A percentile compares a stretch with the other conserved stretches of the same genome.
phyloP scores from a whole-genome alignment of 164 flowering plant species.

The Magnolia kwangsiensis region DNA sequence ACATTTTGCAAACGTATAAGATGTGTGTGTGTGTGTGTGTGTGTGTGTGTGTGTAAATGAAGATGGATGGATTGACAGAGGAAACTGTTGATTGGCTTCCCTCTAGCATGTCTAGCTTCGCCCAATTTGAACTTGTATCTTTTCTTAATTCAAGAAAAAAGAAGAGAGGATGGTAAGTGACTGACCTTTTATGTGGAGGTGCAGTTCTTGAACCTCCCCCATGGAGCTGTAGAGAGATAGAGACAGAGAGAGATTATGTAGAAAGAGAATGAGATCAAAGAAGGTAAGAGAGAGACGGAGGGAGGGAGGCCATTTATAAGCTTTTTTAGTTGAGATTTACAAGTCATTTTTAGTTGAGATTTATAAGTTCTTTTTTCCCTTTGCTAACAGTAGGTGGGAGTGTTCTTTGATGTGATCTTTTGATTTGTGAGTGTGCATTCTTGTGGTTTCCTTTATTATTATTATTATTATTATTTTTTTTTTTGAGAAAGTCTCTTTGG shows the following conservation, averaged over 20 bases:
- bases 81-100: too few species aligned
- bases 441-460: neutral
- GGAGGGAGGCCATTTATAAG: too few species aligned
- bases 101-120: neutral
- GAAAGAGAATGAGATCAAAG: neutral
- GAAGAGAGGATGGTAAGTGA: neutral
- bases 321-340: too few species aligned
- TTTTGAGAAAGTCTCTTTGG: too few species aligned
- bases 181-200: constrained; percentile 30
- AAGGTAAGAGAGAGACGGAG: too few species aligned
- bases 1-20: too few species aligned
- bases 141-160: neutral
- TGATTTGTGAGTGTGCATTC: neutral
- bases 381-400: too few species aligned
- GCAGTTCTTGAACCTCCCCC: constrained; percentile 33
- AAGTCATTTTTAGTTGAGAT: neutral
- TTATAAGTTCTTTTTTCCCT: neutral
- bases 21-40: too few species aligned
- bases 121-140: neutral
- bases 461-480: too few species aligned
- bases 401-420: too few species aligned
- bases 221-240: constrained; percentile 5
- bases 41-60: too few species aligned
- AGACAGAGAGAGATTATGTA: neutral
- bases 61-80: too few species aligned